Conservation (phyloP, 768 basidiomycete species). For the Amanita polypyramis region DNA sequence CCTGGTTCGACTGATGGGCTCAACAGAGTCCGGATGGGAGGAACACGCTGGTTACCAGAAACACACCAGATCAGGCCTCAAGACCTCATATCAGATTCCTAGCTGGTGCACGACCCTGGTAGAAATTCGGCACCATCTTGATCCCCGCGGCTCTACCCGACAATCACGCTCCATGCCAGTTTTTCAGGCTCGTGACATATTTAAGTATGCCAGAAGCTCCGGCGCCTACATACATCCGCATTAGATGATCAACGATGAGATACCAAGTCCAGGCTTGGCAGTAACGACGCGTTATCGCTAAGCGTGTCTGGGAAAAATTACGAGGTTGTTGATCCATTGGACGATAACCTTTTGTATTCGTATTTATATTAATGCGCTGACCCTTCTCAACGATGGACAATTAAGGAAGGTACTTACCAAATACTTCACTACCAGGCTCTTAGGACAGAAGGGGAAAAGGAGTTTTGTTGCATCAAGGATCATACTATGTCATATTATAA, state of each 20-base stretch:
- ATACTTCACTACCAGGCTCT: not conserved
- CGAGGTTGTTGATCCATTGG: not conserved
- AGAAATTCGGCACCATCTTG: not conserved
- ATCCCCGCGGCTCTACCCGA: slow-evolving; percentile 1
- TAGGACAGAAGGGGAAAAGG: not conserved
- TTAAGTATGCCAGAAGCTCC: not conserved
- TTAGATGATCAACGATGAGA: not conserved
- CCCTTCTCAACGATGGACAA: not conserved
- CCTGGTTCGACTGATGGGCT: not conserved
- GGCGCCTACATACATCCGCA: not conserved
- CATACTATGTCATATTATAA: not conserved
- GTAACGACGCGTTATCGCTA: not conserved
- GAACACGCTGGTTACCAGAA: slow-evolving; percentile 3
- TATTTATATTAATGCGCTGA: not conserved
- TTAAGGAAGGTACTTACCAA: not conserved
- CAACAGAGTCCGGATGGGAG: not conserved
- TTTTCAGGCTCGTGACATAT: not conserved
- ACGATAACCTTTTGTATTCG: not conserved
- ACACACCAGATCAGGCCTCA: not conserved
- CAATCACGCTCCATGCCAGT: not conserved
- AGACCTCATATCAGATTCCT: too few relatives aligned
- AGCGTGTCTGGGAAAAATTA: not conserved
- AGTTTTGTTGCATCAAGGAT: not conserved
- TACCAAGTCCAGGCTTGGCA: not conserved
- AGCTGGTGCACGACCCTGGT: not conserved